phyloP scores from a whole-genome alignment of 192 early-diverging fungal genomes.

The Coemansia sp. region DNA sequence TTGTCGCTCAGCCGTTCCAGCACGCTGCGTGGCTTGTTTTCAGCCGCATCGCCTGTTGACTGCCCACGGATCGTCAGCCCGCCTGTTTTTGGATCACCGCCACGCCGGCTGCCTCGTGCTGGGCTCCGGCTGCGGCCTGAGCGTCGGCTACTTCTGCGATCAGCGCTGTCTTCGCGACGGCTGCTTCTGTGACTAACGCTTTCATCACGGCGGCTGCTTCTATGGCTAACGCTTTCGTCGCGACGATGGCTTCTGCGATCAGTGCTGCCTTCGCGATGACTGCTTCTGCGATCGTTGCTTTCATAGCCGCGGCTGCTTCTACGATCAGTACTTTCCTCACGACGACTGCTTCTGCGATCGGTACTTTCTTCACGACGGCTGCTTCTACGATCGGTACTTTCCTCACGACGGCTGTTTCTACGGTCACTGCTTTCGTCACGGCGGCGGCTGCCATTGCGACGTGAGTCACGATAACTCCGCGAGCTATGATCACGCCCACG shows the following conservation, averaged over 20 bases:
- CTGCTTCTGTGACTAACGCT: background rate
- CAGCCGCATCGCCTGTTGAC: constrained; percentile 5
- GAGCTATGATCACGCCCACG: background rate
- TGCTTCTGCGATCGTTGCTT: constrained; percentile 4
- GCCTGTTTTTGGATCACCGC: constrained; percentile 4
- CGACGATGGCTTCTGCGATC: constrained; percentile 8
- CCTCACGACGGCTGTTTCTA: background rate
- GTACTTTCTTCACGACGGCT: background rate
- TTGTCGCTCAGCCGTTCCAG: constrained; percentile 37
- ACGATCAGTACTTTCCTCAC: background rate
- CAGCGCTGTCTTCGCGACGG: constrained; percentile 11
- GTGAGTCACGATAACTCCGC: background rate
- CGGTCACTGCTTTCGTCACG: background rate
- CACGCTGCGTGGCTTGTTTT: constrained; percentile 22
- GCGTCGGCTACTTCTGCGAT: background rate
- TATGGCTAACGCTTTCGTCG: background rate
- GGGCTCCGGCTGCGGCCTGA: constrained; percentile 35
- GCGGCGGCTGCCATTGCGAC: background rate
- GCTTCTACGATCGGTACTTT: background rate
- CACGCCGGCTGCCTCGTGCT: constrained; percentile 9
- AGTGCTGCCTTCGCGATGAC: background rate
- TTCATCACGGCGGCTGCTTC: constrained; percentile 3
- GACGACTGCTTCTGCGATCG: background rate
- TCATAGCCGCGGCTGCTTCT: constrained; percentile 9
- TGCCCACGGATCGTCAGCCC: constrained; percentile 35